phyloP scores from a whole-genome alignment of 176 grass and related monocot species.

The Elaeis guineensis region DNA sequence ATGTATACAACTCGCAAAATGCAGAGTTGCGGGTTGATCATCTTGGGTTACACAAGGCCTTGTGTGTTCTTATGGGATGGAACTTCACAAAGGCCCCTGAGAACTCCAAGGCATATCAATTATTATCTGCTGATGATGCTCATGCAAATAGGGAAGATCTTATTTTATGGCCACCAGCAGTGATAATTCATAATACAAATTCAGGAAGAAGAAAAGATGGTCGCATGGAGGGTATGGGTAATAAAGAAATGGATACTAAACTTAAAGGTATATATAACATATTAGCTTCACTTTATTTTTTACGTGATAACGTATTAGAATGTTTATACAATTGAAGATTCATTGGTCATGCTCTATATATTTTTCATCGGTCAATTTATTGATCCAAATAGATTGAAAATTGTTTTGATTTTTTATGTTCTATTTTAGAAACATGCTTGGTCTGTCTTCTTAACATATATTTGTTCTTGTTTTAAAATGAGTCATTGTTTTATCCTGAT shows the following conservation, averaged over 20 bases:
- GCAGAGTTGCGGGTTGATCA: slow-evolving; percentile 71
- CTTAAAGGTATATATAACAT: slow-evolving; percentile 65
- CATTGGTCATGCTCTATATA: too few species aligned
- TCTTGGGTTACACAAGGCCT: slow-evolving; percentile 93
- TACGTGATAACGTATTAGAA: too few species aligned
- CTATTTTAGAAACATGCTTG: too few species aligned
- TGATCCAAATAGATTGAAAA: too few species aligned
- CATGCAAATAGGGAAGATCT: slow-evolving; percentile 88
- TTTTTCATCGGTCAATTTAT: too few species aligned
- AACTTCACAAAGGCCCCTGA: slow-evolving; percentile 80
- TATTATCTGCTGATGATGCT: slow-evolving; percentile 67
- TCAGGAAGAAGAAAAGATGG: slow-evolving; percentile 89
- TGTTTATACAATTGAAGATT: too few species aligned
- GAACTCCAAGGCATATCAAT: slow-evolving; percentile 85
- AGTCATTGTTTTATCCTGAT: too few species aligned
- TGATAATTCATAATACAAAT: slow-evolving; percentile 80
- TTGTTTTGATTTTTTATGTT: too few species aligned
- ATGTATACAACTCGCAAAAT: slow-evolving; percentile 68
- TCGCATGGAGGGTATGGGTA: slow-evolving; percentile 75
- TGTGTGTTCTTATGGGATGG: slow-evolving; percentile 97
- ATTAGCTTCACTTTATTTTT: slow-evolving; percentile 11
- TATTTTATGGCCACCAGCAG: slow-evolving; percentile 83
- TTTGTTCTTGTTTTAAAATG: too few species aligned
- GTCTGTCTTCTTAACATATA: too few species aligned
- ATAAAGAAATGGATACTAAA: slow-evolving; percentile 98